These are phyloP conservation scores for Penicillium chermesinum DNA, from an alignment of 495 filamentous ascomycete species.

Conservation along the genomic window DNA sequence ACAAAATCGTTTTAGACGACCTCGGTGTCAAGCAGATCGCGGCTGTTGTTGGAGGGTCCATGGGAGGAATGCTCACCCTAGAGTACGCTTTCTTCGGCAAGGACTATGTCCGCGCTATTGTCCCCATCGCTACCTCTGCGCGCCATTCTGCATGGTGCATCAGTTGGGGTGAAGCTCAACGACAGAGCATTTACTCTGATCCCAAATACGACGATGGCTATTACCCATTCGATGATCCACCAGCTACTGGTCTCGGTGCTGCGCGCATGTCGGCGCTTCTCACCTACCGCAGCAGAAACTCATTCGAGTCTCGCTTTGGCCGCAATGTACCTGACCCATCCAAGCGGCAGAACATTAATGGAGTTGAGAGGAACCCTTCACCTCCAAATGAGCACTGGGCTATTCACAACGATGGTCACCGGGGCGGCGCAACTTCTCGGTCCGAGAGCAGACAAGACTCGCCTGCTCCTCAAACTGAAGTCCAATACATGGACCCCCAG, in stretches of 20 bases:
- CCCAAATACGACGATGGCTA: slow-evolving; percentile 98
- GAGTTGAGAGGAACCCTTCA: slow-evolving; percentile 54
- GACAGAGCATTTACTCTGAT: slow-evolving; percentile 97
- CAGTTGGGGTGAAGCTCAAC: slow-evolving; percentile 95
- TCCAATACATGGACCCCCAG: slow-evolving; percentile 64
- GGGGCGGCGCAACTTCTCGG: slow-evolving; percentile 40
- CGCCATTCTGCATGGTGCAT: slow-evolving; percentile 98
- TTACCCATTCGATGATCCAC: slow-evolving; percentile 79
- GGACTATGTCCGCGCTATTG: slow-evolving; percentile 85
- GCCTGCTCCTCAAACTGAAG: slow-evolving; percentile 24
- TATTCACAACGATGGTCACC: slow-evolving; percentile 94
- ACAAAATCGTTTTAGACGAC: slow-evolving; percentile 86
- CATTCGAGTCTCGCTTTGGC: slow-evolving; percentile 92
- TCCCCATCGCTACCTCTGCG: slow-evolving; percentile 92
- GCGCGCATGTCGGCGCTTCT: slow-evolving; percentile 95
- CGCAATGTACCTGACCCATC: slow-evolving; percentile 85
- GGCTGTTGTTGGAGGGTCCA: slow-evolving; percentile 90
- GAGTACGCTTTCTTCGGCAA: slow-evolving; percentile 96
- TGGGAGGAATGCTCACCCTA: slow-evolving; percentile 95
- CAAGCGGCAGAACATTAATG: slow-evolving; percentile 71
- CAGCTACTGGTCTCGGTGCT: slow-evolving; percentile 79
- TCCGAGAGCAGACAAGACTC: slow-evolving; percentile 34
- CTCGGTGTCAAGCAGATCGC: slow-evolving; percentile 83
- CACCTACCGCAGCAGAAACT: slow-evolving; percentile 93
- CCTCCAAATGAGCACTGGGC: slow-evolving; percentile 81